Percentiles rank a stretch among this genome's conserved stretches.
phyloP scores from a whole-genome alignment of 2,329 filamentous ascomycete genomes.

The Exophiala viscosa region DNA sequence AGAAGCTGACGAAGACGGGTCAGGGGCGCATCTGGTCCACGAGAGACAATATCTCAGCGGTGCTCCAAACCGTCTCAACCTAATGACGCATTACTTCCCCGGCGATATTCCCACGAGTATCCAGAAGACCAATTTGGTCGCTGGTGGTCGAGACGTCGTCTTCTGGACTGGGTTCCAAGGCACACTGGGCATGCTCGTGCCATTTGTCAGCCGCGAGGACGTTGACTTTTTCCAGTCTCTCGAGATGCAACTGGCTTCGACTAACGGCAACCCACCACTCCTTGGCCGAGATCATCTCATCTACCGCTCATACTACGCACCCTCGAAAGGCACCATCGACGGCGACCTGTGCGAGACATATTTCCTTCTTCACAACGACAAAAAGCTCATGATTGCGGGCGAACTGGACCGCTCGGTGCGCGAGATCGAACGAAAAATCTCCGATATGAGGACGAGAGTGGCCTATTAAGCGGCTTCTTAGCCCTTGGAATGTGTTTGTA shows the following conservation, averaged over 20 bases:
- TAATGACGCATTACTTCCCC: conserved; percentile 84
- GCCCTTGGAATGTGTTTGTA: neutral
- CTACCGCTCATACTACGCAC: conserved; percentile 92
- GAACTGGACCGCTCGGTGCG: conserved; percentile 86
- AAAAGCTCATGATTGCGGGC: conserved; percentile 90
- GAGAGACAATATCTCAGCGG: conserved; percentile 88
- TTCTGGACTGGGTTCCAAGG: conserved; percentile 94
- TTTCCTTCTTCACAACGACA: conserved; percentile 75
- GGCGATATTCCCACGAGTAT: conserved; percentile 92
- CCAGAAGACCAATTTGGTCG: conserved; percentile 81
- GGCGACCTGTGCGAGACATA: conserved; percentile 95
- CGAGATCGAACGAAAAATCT: conserved; percentile 95
- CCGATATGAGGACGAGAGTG: conserved; percentile 58
- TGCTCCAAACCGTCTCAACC: conserved; percentile 74
- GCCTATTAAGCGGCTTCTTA: conserved; percentile 42
- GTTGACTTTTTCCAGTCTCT: conserved; percentile 96
- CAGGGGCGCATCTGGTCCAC: conserved; percentile 85
- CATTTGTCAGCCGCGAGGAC: conserved; percentile 86
- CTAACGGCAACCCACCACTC: conserved; percentile 72
- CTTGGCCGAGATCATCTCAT: conserved; percentile 93
- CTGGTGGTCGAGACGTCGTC: conserved; percentile 85
- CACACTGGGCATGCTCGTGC: conserved; percentile 87
- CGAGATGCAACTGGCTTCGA: conserved; percentile 75
- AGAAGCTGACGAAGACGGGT: conserved; percentile 87
- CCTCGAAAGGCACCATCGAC: conserved; percentile 94